These are phyloP conservation scores for Colletotrichum nymphaeae DNA, from an alignment of 2,329 filamentous ascomycete species.

Conservation along the genomic window DNA sequence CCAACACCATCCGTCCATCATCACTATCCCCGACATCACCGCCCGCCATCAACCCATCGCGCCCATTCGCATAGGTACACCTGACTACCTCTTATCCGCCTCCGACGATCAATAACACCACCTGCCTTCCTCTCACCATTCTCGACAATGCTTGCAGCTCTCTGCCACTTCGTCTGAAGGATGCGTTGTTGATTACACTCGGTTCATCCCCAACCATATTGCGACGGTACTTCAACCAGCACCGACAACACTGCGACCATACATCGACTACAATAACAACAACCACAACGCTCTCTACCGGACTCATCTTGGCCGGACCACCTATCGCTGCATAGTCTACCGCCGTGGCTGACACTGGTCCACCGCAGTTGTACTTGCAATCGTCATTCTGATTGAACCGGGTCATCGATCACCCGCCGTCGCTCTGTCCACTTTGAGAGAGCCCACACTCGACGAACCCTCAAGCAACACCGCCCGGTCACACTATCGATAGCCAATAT, in stretches of 20 bases:
- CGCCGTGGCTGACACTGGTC: not conserved
- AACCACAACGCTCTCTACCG: not conserved
- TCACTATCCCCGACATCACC: not conserved
- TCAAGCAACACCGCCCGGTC: not conserved
- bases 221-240: not conserved
- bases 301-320: not conserved
- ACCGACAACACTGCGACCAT: not conserved
- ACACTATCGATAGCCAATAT: slow-evolving; percentile 39
- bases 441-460: not conserved
- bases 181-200: slow-evolving; percentile 33
- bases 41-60: not conserved
- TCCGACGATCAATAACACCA: not conserved
- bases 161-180: slow-evolving; percentile 20
- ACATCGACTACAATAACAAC: not conserved
- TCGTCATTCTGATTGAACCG: not conserved
- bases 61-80: not conserved
- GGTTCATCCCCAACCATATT: slow-evolving; percentile 4
- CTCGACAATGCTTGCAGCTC: slow-evolving; percentile 21
- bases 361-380: not conserved
- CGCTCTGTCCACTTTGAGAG: not conserved
- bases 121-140: not conserved
- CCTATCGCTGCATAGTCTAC: not conserved
- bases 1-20: slow-evolving; percentile 5
- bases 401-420: not conserved
- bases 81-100: not conserved